Conservation (phyloP, 371 early-diverging fungal species). For the Sporodiniella umbellata region DNA sequence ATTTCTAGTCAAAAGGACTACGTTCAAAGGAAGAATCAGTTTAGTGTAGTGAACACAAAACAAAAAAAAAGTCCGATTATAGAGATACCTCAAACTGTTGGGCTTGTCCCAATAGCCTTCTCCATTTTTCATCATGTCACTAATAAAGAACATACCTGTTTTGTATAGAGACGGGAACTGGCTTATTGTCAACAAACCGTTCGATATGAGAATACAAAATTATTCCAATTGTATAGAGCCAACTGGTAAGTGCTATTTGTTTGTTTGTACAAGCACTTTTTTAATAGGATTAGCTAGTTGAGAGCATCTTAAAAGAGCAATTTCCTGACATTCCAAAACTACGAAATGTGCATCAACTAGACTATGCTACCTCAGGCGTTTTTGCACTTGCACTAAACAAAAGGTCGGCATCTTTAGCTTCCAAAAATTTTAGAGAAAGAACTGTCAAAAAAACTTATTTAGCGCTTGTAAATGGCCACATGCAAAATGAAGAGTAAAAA, state of each 20-base stretch:
- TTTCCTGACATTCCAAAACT: conserved; percentile 23
- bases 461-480: conserved; percentile 40
- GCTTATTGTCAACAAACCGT: conserved; percentile 28
- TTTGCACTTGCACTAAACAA: conserved; percentile 37
- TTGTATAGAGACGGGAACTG: conserved; percentile 18
- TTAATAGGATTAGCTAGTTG: conserved; percentile 3
- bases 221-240: conserved; percentile 8
- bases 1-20: too few species aligned
- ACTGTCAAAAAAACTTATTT: conserved; percentile 42
- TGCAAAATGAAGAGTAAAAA: conserved; percentile 27
- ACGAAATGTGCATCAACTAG: conserved; percentile 41
- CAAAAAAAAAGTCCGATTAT: too few species aligned
- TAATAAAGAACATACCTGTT: conserved; percentile 3
- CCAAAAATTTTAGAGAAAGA: conserved; percentile 32
- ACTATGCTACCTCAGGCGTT: conserved; percentile 40
- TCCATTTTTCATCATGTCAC: too few species aligned
- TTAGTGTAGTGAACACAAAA: too few species aligned
- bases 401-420: conserved; percentile 29
- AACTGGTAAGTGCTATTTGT: conserved; percentile 10
- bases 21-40: too few species aligned
- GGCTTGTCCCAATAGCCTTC: too few species aligned
- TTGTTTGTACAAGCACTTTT: not conserved
- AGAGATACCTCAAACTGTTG: too few species aligned
- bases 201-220: conserved; percentile 26
- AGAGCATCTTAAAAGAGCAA: conserved; percentile 19